Conservation (phyloP, 306 rosid species). For the Cotoneaster glaucophyllus region DNA sequence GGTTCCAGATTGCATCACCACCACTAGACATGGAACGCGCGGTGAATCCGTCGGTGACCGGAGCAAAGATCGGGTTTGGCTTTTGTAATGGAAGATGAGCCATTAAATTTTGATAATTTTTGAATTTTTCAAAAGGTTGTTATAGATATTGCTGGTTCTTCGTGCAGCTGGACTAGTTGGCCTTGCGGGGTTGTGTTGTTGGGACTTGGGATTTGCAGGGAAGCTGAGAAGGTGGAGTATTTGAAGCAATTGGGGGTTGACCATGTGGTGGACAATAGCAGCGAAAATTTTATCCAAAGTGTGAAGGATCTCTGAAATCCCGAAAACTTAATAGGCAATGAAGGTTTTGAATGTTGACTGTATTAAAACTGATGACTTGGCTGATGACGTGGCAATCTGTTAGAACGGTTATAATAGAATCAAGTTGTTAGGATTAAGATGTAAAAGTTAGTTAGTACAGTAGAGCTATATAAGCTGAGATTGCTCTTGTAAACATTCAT, state of each 20-base stretch:
- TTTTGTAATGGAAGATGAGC: slow-evolving; percentile 46
- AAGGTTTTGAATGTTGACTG: slow-evolving; percentile 65
- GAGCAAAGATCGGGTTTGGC: slow-evolving; percentile 51
- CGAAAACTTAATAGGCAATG: slow-evolving; percentile 63
- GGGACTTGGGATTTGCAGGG: slow-evolving; percentile 39
- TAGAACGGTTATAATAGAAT: no score
- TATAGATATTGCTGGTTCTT: no score
- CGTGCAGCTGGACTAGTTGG: no score
- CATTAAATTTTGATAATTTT: slow-evolving; percentile 35
- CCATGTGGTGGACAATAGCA: slow-evolving; percentile 73
- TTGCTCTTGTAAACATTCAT: no score
- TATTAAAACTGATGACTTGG: no score
- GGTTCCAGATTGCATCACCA: no score
- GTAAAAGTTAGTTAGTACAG: no score
- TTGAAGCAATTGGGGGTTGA: slow-evolving; percentile 72
- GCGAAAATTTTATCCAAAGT: slow-evolving; percentile 53
- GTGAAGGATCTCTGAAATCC: slow-evolving; percentile 56
- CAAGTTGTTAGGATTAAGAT: no score
- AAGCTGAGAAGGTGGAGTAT: slow-evolving; percentile 67
- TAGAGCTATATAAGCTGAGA: no score
- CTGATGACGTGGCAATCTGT: no score
- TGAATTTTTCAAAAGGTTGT: not conserved
- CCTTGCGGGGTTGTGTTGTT: not conserved
- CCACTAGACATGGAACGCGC: no score
- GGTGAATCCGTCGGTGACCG: slow-evolving; percentile 13